Evolutionary conservation across 2,329 filamentous ascomycete species (phyloP), one percentile per base, ranked within the genome.

Genomic region (Sporothrix pseudoabietina): DNA sequence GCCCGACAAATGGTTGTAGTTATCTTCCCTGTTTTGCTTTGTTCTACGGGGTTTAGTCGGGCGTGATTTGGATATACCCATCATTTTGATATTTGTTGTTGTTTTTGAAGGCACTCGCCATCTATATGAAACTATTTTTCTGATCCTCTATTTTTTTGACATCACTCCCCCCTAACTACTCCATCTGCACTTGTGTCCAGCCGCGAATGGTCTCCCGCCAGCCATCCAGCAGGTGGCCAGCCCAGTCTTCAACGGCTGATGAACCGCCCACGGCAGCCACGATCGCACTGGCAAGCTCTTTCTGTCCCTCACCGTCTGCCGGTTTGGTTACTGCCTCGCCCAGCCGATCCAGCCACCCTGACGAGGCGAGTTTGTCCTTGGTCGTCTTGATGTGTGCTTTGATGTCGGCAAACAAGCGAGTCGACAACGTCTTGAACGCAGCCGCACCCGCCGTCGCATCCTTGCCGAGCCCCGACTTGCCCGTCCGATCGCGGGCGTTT

Each of bases 141-240:
- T 73, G 6, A 39, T 6, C 22, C 59, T 72, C 8, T 44, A 35
- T 47, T 39, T 32, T 39, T 32, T 39, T 6, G 32, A 3, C 57
- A 5, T 55, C 41, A 47, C 3, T 3, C 10, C 39, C 10, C 26
- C 26, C 19, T 54, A n/a, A 59, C 47, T 73, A 77, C 73, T 83
- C 82, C 75, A 80, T 78, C 75, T 79, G 80, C 3, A 82, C 79
- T 68, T 77, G 76, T 19, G 76, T 75, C 80, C 82, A 82, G 47
- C 82, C 82, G 73, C 79, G 80, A 2, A 83, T 78, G 4, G 79
- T 78, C 61, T 83, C 80, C 66, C 79, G 76, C 83, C 83, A 84
- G 68, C 80, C 81, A 39, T 81, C 78, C 30, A 82, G 75, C n/a
- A 83, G 76, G 30, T 74, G 73, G 1, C 78, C 79, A 7, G 79